Conservation (phyloP, 2,329 filamentous ascomycete species). For the Fusarium palustre region DNA sequence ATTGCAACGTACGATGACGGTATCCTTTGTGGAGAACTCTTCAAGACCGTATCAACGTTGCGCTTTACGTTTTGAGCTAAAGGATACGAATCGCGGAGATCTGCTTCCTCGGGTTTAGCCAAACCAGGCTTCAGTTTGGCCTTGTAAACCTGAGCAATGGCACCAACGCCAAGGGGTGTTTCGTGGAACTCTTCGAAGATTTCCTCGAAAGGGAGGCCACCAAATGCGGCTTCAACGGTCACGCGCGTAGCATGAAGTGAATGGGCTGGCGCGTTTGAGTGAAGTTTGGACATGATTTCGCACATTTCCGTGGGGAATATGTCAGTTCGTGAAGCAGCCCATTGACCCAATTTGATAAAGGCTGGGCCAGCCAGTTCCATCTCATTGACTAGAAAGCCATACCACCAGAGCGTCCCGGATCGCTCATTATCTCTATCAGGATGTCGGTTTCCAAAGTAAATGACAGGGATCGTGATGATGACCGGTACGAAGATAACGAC, state of each 20-base stretch:
- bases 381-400: conserved; percentile 82
- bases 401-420: conserved; percentile 92
- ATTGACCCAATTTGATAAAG: conserved; percentile 99
- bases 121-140: conserved; percentile 88
- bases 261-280: conserved; percentile 94
- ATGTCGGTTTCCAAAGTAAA: conserved; percentile 80
- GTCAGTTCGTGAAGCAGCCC: conserved; percentile 95
- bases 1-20: conserved; percentile 94
- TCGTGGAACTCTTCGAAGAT: conserved; percentile 98
- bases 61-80: conserved; percentile 77
- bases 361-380: conserved; percentile 96
- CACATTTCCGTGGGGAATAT: conserved; percentile 97
- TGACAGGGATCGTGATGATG: conserved; percentile 78
- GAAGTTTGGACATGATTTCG: conserved; percentile 90
- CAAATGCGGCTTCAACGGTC: conserved; percentile 85
- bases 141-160: conserved; percentile 97
- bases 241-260: conserved; percentile 82
- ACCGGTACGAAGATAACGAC: conserved; percentile 92
- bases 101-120: conserved; percentile 70
- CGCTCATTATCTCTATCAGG: conserved; percentile 78
- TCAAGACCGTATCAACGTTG: conserved; percentile 87
- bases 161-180: conserved; percentile 88
- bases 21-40: conserved; percentile 84
- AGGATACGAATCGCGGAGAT: conserved; percentile 60
- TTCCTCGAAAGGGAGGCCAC: conserved; percentile 81